Evolutionary conservation across 2,329 filamentous ascomycete species (phyloP), one percentile per base, ranked within the genome.

Genomic region (Byssochlamys sp.): DNA sequence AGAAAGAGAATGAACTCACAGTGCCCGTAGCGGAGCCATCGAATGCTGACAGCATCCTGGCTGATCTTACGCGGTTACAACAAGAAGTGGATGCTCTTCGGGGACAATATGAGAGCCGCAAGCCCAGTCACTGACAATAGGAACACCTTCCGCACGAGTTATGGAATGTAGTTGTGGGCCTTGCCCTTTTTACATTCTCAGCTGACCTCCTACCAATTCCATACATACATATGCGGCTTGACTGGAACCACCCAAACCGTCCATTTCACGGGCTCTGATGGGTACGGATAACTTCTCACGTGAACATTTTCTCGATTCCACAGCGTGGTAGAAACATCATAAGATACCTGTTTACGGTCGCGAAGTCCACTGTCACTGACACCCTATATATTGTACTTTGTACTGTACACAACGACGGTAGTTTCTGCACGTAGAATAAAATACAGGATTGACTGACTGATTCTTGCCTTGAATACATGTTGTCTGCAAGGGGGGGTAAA

Each of bases 41-140:
- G 9, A 72, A 74, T 55, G 73, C 76, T 1, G 71, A 72, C 49
- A 82, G 88, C 66, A 89, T 91, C 59, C 71, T 92, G 62, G 87
- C 87, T 1, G 87, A 91, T 68, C 72, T 92, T 57, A 81, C 83
- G 52, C 84, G 84, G 25, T 72, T 92, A 61, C 88, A 90, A 72
- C 81, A 81, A 67, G 89, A 92, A 67, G 88, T 92, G 45, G 88
- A 92, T 72, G 87, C 74, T 58, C 67, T 75, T 48, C 68, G 73
- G 19, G 73, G 71, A 1, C 72, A 71, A 45, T 75, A 74, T 59
- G 70, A 73, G 57, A 69, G 59, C 55, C 68, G 69, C 28, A 68
- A 67, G 56, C 60, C 63, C 50, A 69, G 66, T 56, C 63, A 68
- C 31, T 68, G 54, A 62, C 53, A 52, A 19, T 55, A 50, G 52